Base-by-base conservation (phyloP, 1,139 yeast species). In the Arxiozyma heterogenica region DNA sequence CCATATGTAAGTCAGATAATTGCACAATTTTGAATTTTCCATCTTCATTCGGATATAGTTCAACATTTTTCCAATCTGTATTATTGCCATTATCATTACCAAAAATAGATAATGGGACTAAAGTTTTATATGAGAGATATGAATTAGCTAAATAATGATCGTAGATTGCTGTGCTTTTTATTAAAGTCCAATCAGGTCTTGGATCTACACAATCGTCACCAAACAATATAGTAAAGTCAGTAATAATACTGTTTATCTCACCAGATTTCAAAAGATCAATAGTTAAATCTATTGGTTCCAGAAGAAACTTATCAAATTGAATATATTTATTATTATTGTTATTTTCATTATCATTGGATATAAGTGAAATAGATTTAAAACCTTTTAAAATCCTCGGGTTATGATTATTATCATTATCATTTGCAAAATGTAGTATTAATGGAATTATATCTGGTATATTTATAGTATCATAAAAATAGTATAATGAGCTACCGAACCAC, bases 1-100 rank as follows among this genome's bases (percentile, higher is more conserved):
- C 79, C 63, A 86, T 82, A 68, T 91, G 97, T 55, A 90, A 72
- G 67, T 91, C 98, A 0, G 96, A 94, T 2, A 90, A 78, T 67
- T 91, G 97, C 17, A 88, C 70, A 47, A 91, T 82, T 66, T 86
- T 89, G 69, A 85, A 86, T 58, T 75, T 79, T 2, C 78, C 82
- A 38, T 77, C 68, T 3, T 64, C 22, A 11, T 49, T 50, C 25
- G 49, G 49, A 46, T 34, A 27, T 18, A 46, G 38, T 38, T 46
- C 42, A 17, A 46, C 20, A 17, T 34, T 11, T 18, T 46, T 20
- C 21, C 34, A 23, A 34, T 23, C 6, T 4, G 4, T 23, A 23
- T 23, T 23, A 23, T 12, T 4, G 15, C 9, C 2, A 18, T 25
- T 7, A 18, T 18, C 12, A 27, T 45, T 11, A 18, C 11, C 5